phyloP scores from a whole-genome alignment of 2,329 filamentous ascomycete species.

The Graphilbum sp. region DNA sequence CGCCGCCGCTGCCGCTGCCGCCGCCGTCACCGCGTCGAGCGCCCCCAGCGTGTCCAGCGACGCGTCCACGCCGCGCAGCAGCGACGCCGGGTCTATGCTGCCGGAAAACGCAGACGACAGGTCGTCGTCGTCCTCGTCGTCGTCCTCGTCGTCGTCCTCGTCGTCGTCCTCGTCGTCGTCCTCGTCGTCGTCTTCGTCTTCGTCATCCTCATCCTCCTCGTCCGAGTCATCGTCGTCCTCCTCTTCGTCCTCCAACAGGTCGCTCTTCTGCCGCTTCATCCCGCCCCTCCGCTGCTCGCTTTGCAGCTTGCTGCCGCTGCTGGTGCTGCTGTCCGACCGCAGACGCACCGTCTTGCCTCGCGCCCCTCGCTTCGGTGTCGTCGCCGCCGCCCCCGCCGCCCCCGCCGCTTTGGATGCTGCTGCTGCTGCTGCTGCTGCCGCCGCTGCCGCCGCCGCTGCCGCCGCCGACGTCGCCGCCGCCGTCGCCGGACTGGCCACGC shows the following conservation, averaged over 20 bases:
- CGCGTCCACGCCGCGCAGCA: conserved; percentile 44
- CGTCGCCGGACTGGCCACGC: conserved; percentile 22
- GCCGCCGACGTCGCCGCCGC: conserved; percentile 18
- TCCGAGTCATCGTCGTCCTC: conserved; percentile 22
- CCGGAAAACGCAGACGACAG: conserved; percentile 49
- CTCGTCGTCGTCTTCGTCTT: conserved; percentile 27
- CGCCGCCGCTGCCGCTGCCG: conserved; percentile 40
- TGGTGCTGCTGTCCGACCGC: not conserved
- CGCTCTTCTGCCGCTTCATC: conserved; percentile 15
- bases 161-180: conserved; percentile 26
- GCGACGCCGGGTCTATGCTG: conserved; percentile 54
- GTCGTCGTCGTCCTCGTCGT: conserved; percentile 24
- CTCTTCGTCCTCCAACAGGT: conserved; percentile 27
- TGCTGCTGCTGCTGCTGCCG: not conserved
- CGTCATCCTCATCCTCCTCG: conserved; percentile 18
- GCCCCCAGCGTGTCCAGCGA: conserved; percentile 35
- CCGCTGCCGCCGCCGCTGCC: conserved; percentile 15
- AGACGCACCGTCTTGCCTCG: not conserved
- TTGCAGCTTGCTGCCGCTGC: conserved; percentile 7
- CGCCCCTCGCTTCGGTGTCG: not conserved
- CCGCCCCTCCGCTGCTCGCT: not conserved
- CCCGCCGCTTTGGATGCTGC: not conserved
- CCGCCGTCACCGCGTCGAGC: conserved; percentile 30
- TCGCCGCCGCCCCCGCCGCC: not conserved
- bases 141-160: conserved; percentile 33